Conservation (phyloP, 2,329 filamentous ascomycete species). For the Xylaria sp. region DNA sequence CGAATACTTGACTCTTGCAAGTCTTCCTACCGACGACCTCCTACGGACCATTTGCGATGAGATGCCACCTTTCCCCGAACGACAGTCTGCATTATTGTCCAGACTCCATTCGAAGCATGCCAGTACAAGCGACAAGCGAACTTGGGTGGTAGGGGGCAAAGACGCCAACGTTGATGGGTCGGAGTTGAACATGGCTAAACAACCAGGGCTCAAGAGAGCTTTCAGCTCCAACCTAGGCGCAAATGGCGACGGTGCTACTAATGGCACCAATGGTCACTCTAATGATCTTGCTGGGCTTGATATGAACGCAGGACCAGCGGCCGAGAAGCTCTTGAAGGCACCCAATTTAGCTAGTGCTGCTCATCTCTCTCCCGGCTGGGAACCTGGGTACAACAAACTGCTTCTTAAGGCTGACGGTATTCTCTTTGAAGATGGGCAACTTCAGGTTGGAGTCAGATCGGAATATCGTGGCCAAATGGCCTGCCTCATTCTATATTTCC, state of each 20-base stretch:
- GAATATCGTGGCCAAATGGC: slow-evolving; percentile 97
- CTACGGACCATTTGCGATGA: slow-evolving; percentile 95
- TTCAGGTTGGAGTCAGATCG: slow-evolving; percentile 90
- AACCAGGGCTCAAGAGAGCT: slow-evolving; percentile 83
- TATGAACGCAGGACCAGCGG: slow-evolving; percentile 71
- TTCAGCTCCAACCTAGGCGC: slow-evolving; percentile 72
- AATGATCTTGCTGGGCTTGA: slow-evolving; percentile 86
- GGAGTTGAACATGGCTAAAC: slow-evolving; percentile 84
- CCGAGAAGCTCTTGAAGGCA: slow-evolving; percentile 68
- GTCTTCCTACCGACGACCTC: slow-evolving; percentile 87
- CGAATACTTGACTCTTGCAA: slow-evolving; percentile 90
- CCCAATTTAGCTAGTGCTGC: slow-evolving; percentile 92
- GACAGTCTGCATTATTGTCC: slow-evolving; percentile 90
- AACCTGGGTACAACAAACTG: slow-evolving; percentile 85
- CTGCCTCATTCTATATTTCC: slow-evolving; percentile 94
- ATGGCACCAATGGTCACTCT: slow-evolving; percentile 60
- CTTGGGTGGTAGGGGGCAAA: slow-evolving; percentile 97
- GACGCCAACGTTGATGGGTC: slow-evolving; percentile 86
- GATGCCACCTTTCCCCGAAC: slow-evolving; percentile 97
- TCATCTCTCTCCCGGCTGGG: slow-evolving; percentile 94
- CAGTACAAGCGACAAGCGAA: slow-evolving; percentile 92
- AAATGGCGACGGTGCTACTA: slow-evolving; percentile 61
- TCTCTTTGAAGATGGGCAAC: slow-evolving; percentile 92
- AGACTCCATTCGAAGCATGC: slow-evolving; percentile 94
- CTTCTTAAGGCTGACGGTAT: slow-evolving; percentile 85